Percentiles rank a stretch among this genome's conserved stretches.
Evolutionary conservation across 352 stramenopile species (phyloP).

Genomic region (Phytophthora meadii): DNA sequence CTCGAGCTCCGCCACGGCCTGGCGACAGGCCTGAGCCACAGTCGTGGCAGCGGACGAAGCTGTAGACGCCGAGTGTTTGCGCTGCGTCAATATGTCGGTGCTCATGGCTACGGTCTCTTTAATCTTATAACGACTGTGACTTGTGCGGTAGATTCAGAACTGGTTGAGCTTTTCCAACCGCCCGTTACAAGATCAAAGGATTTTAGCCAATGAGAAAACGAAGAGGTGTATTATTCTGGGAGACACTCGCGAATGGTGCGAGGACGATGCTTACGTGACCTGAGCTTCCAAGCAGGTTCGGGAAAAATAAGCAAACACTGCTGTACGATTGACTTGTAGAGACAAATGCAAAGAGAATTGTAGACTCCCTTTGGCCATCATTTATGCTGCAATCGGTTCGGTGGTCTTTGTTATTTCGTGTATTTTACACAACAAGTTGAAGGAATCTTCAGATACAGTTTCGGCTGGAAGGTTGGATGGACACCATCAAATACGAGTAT

Average conservation of each 20-base stretch:
- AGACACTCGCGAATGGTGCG: neutral
- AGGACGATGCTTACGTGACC: neutral
- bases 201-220: neutral
- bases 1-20: conserved; percentile 75
- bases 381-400: conserved; percentile 12
- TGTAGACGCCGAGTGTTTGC: conserved; percentile 28
- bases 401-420: conserved; percentile 5
- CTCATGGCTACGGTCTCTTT: conserved; percentile 11
- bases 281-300: conserved; percentile 2
- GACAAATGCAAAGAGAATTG: conserved; percentile 4
- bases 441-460: conserved; percentile 14
- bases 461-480: conserved; percentile 6
- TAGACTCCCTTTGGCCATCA: neutral
- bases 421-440: conserved; percentile 7
- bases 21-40: conserved; percentile 66
- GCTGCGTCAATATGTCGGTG: conserved; percentile 19
- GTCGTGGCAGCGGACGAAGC: conserved; percentile 29
- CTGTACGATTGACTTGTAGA: neutral
- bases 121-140: neutral
- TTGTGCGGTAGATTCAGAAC: conserved; percentile 12
- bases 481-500: conserved; percentile 12
- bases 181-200: neutral
- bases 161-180: conserved; percentile 5
- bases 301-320: neutral
- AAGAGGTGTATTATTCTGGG: neutral